Base-by-base conservation (phyloP, 768 basidiomycete species). In the Suillus luteus region DNA sequence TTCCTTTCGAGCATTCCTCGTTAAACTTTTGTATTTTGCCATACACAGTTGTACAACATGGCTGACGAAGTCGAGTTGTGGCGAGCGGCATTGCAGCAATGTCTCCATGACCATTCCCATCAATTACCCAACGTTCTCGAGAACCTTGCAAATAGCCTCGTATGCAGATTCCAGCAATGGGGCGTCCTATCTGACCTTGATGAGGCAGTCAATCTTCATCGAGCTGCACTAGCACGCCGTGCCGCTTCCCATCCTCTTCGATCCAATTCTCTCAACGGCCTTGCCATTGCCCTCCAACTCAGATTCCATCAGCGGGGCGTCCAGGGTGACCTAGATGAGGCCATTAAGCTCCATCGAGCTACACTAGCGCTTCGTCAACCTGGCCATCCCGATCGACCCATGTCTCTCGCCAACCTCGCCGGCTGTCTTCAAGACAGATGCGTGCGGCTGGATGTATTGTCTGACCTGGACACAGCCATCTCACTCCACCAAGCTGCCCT, bases 81-180 rank as follows among this genome's bases (percentile, higher is more conserved):
- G 19, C 43, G 43, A 44, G 43, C 19, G 9, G 43, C 43, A 19
- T n/a, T 44, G 9, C 43, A 44, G 19, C 43, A 10, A 44, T 44
- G 19, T 44, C 19, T 44, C 19, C 8, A 19, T n/a, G 12, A 9
- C 43, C 43, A 44, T 44, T n/a, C 43, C n/a, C 19, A 44, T 44
- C 43, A 19, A 44, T n/a, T 44, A 19, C 43, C 43, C 19, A 4
- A 19, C 19, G 3, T 55, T 35, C 31, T 40, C n/a, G 62, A 66
- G 31, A 22, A 40, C 9, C 72, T 75, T 17, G 65, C 67, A 3
- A 67, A 63, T 15, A 63, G 62, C 40, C 73, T 74, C 43, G 37
- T 49, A 22, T 0, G 7, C 12, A 72, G 72, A 49, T 74, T 73
- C 38, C 61, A 66, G 22, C 67, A 69, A 33, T 52, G 35, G 0